A percentile compares a stretch with the other conserved stretches of the same genome.
phyloP scores from a whole-genome alignment of 2,329 filamentous ascomycete species.

The Phialocephala sp. region DNA sequence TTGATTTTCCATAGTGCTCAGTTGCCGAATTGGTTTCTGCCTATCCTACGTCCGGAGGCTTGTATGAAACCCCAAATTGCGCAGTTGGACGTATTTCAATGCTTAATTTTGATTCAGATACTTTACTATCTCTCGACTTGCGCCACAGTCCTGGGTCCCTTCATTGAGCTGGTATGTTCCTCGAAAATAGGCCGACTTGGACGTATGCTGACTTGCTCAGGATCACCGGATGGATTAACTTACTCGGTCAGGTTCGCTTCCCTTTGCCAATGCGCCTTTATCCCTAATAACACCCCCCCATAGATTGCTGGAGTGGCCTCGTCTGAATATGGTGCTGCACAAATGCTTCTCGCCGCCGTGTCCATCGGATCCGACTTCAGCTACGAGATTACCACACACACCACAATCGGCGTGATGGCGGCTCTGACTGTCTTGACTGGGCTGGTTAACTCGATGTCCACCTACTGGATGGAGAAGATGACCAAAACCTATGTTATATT shows the following conservation, averaged over 20 bases:
- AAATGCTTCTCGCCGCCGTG: conserved; percentile 61
- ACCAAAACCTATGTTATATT: conserved; percentile 63
- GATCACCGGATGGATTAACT: conserved; percentile 54
- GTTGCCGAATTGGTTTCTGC: conserved; percentile 63
- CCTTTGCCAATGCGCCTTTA: conserved; percentile 6
- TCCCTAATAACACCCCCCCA: not conserved
- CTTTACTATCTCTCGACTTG: conserved; percentile 61
- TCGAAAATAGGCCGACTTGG: not conserved
- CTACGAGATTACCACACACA: conserved; percentile 53
- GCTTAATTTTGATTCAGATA: conserved; percentile 46
- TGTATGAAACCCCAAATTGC: conserved; percentile 35
- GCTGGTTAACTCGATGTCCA: conserved; percentile 60
- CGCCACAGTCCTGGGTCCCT: conserved; percentile 53
- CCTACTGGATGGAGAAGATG: conserved; percentile 63
- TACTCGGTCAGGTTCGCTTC: conserved; percentile 51
- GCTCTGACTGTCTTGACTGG: conserved; percentile 57
- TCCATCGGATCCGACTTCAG: conserved; percentile 55
- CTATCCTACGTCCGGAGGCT: conserved; percentile 61
- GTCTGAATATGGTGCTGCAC: conserved; percentile 61
- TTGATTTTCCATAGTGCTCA: conserved; percentile 44
- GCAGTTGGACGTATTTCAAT: not conserved
- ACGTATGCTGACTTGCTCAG: conserved; percentile 7
- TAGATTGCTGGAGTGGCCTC: conserved; percentile 54
- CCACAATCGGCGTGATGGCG: conserved; percentile 60
- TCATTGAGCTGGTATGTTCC: conserved; percentile 51